Percentiles rank a stretch among this genome's conserved stretches.
Conservation (phyloP, 1,139 yeast genomes). For the Lodderomyces orthopsilosis region DNA sequence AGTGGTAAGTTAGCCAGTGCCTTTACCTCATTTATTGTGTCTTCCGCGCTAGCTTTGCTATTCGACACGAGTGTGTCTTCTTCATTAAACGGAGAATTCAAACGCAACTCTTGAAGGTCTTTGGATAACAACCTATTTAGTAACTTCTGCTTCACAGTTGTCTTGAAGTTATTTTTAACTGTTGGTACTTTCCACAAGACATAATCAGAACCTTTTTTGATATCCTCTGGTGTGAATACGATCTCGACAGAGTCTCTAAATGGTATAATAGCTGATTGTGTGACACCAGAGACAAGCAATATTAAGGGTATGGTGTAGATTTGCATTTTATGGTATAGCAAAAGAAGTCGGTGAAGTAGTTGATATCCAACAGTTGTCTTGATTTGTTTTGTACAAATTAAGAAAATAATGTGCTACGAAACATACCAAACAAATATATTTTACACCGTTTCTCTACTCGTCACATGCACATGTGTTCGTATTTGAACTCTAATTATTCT, state of each 20-base stretch:
- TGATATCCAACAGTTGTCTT: too few relatives aligned
- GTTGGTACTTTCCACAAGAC: slow-evolving; percentile 21
- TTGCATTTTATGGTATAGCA: neutral
- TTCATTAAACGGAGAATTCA: slow-evolving; percentile 56
- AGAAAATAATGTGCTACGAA: too few relatives aligned
- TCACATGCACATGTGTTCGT: too few relatives aligned
- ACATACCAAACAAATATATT: too few relatives aligned
- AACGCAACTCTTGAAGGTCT: slow-evolving; percentile 20
- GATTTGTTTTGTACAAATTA: too few relatives aligned
- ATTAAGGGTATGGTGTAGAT: neutral
- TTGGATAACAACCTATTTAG: slow-evolving; percentile 13
- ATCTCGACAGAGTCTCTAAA: slow-evolving; percentile 22
- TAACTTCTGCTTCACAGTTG: slow-evolving; percentile 40
- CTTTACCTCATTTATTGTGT: slow-evolving; percentile 51
- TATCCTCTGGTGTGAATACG: slow-evolving; percentile 24
- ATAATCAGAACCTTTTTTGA: slow-evolving; percentile 22
- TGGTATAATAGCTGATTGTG: slow-evolving; percentile 9
- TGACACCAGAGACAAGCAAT: neutral
- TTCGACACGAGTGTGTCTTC: slow-evolving; percentile 43
- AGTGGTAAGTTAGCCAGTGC: neutral
- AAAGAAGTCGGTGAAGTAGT: too few relatives aligned
- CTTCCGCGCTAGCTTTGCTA: slow-evolving; percentile 56
- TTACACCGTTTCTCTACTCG: too few relatives aligned
- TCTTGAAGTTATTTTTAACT: slow-evolving; percentile 18
- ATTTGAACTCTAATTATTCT: slow-evolving; percentile 6